phyloP scores from a whole-genome alignment of 116 monocot genomes.

The Trichopus zeylanicus region DNA sequence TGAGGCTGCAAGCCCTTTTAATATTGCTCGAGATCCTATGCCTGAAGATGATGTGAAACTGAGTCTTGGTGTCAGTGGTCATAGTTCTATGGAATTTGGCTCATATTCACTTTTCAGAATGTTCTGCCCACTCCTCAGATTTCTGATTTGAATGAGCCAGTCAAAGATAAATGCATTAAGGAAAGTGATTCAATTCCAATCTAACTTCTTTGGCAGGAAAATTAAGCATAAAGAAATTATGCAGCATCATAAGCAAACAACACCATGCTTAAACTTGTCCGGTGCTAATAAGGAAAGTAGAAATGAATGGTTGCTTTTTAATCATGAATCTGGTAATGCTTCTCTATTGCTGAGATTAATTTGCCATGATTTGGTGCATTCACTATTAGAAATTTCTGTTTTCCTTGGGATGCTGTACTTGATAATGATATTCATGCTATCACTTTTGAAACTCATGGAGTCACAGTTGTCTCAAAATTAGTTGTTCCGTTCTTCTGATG shows the following conservation, averaged over 20 bases:
- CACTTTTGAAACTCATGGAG: not conserved
- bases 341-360: not conserved
- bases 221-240: not conserved
- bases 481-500: no score
- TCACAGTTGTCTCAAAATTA: not conserved
- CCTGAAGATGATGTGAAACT: constrained; percentile 1
- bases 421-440: not conserved
- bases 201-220: not conserved
- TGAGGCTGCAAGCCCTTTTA: not conserved
- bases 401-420: no score
- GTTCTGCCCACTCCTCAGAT: not conserved
- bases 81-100: not conserved
- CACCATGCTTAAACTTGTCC: not conserved
- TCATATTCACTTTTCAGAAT: not conserved
- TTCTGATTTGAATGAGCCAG: constrained; percentile 22
- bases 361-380: not conserved
- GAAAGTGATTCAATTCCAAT: not conserved
- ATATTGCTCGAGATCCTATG: not conserved
- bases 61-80: not conserved
- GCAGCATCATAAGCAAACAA: not conserved
- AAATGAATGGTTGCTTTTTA: not conserved
- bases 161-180: not conserved
- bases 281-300: not conserved
- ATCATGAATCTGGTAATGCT: not conserved
- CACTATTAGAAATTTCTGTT: not conserved